Evolutionary conservation across 2,329 filamentous ascomycete species (phyloP), one percentile per base, ranked within the genome.

Genomic region (Lachnellula subtilissima): DNA sequence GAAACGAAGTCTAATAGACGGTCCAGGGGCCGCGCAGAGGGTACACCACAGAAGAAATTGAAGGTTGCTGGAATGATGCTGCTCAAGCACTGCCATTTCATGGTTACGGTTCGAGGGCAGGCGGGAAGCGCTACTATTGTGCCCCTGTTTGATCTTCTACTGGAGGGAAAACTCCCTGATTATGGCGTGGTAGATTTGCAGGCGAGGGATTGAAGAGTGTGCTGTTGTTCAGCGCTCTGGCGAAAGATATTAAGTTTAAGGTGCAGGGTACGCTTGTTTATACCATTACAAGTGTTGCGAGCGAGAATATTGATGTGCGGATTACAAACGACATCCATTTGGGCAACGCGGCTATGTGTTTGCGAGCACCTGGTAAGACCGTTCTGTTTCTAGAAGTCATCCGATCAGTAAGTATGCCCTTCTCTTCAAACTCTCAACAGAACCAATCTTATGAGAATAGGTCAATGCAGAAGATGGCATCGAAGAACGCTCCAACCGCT

Each of bases 321-420:
- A 37, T 54, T 11, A 37, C 36, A 11, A 36, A 23, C 19, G 37
- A 54, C 28, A 22, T 7, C 6, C 46, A 54, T 14, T 14, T 54
- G n/a, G 28, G 39, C 12, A 54, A 50, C 37, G 52, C 52, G 9
- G 52, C 39, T 1, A 54, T 54, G n/a, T 37, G 25, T 37, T 36
- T 54, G 12, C n/a, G 52, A 7, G 25, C 25, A 9, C 36, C 47
- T 6, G 47, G 46, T 23, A 48, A 48, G 19, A 19, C 42, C 5
- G 42, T 19, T 17, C 19, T 45, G 6, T 45, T 19, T 45, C 42
- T 45, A 11, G 42, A 45, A 22, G 19, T 45, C 11, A 45, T 45
- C 11, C 42, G 42, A 45, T 45, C 42, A 8, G 42, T 45, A 23
- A 22, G 19, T 14, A 4, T 45, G 17, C 39, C 39, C n/a, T 23